Percentiles rank a stretch among this genome's conserved stretches.
Evolutionary conservation across 495 filamentous ascomycete species (phyloP).

Genomic region (Xylaria venustula): DNA sequence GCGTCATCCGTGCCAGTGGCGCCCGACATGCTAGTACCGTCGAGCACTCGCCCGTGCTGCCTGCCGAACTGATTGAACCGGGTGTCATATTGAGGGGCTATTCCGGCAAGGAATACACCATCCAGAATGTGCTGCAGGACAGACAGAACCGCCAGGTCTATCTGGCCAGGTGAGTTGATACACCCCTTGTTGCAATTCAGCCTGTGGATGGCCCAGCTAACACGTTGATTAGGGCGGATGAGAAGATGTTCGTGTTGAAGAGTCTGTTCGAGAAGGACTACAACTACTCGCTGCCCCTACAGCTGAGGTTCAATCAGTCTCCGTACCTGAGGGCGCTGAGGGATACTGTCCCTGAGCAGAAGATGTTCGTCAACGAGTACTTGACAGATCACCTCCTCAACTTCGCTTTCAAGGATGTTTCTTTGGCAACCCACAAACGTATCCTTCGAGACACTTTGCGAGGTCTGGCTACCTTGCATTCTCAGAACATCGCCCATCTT

Average conservation of each 20-base stretch:
- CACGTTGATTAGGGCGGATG: conserved; percentile 27
- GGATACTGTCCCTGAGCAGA: conserved; percentile 46
- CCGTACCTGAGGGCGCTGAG: conserved; percentile 36
- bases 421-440: conserved; percentile 37
- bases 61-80: conserved; percentile 20
- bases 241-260: conserved; percentile 43
- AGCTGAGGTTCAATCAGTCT: conserved; percentile 36
- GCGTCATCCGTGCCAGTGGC: neutral
- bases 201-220: neutral
- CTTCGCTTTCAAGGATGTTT: conserved; percentile 40
- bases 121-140: conserved; percentile 38
- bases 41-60: conserved; percentile 14
- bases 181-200: neutral
- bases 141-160: conserved; percentile 35
- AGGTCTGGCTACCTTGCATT: conserved; percentile 46
- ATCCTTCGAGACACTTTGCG: conserved; percentile 44
- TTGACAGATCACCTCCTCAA: conserved; percentile 43
- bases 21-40: conserved; percentile 15
- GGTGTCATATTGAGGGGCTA: conserved; percentile 31
- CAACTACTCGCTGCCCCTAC: conserved; percentile 39
- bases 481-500: conserved; percentile 47
- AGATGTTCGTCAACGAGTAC: conserved; percentile 50
- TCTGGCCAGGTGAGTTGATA: conserved; percentile 27
- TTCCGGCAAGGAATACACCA: conserved; percentile 36
- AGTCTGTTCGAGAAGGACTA: conserved; percentile 40